A percentile compares a stretch with the other conserved stretches of the same genome.
Conservation (phyloP, 2,329 filamentous ascomycete species). For the Intubia oerlemansii region DNA sequence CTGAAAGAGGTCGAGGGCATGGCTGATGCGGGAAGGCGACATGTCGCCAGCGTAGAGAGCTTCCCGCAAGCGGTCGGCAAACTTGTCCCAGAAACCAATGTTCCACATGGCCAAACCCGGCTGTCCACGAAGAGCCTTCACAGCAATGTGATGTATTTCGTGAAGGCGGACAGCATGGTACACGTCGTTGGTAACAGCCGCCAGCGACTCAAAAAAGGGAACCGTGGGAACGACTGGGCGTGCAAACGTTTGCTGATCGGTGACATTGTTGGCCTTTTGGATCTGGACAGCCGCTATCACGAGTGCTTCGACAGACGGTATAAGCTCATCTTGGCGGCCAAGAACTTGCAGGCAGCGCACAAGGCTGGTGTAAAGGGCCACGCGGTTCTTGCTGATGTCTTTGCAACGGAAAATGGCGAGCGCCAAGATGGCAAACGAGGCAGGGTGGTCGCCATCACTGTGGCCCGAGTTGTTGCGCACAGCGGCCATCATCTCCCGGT, state of each 20-base stretch:
- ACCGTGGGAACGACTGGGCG: conserved; percentile 4
- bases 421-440: conserved; percentile 11
- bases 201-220: conserved; percentile 9
- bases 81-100: conserved; percentile 10
- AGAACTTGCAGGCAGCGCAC: conserved; percentile 3
- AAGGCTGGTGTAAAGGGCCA: conserved; percentile 5
- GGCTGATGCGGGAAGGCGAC: conserved; percentile 3
- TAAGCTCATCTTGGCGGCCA: conserved; percentile 2
- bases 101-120: conserved; percentile 8
- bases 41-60: conserved; percentile 3
- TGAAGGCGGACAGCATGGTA: conserved; percentile 8
- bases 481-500: conserved; percentile 1
- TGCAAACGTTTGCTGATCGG: too few species aligned
- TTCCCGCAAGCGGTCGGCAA: conserved; percentile 2
- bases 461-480: neutral
- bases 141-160: too few species aligned
- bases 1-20: conserved; percentile 5
- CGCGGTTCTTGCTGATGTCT: conserved; percentile 1
- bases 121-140: conserved; percentile 4
- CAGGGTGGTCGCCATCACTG: conserved; percentile 5
- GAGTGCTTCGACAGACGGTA: conserved; percentile 4
- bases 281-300: too few species aligned
- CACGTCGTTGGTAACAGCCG: conserved; percentile 8
- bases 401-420: conserved; percentile 8
- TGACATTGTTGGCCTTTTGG: too few species aligned